A percentile compares a stretch with the other conserved stretches of the same genome.
Conservation (phyloP, 1,284 basidiomycete genomes). For the Quambalaria eucalypti region DNA sequence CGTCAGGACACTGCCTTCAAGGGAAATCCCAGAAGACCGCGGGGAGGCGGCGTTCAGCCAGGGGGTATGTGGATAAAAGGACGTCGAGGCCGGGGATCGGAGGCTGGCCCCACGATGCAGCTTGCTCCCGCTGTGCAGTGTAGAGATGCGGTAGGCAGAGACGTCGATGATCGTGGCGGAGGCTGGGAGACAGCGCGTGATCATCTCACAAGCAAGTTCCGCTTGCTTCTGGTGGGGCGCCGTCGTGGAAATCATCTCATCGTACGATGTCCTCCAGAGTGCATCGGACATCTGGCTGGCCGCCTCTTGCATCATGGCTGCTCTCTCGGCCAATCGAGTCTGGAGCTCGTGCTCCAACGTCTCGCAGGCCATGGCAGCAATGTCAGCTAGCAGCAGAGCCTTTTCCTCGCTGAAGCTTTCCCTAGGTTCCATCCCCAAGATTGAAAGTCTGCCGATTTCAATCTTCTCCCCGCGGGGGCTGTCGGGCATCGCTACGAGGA, state of each 20-base stretch:
- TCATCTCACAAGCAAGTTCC: neutral
- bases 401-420: slow-evolving; percentile 17
- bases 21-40: no score
- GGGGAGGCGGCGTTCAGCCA: neutral
- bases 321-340: neutral
- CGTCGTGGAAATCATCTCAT: neutral
- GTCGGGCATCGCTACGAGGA: slow-evolving; percentile 15
- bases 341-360: slow-evolving; percentile 21
- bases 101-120: neutral
- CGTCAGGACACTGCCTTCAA: no score
- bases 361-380: slow-evolving; percentile 26
- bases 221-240: neutral
- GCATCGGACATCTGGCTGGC: neutral
- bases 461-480: slow-evolving; percentile 14
- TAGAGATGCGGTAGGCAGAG: neutral
- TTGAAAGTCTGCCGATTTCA: slow-evolving; percentile 26
- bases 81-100: neutral
- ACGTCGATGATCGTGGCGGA: neutral
- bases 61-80: neutral
- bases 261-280: neutral
- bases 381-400: slow-evolving; percentile 18
- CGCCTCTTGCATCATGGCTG: neutral
- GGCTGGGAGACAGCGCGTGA: neutral
- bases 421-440: slow-evolving; percentile 21
- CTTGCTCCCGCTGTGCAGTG: neutral